Conservation (phyloP, 2,329 filamentous ascomycete genomes). For the Scortechinia acanthostroma region DNA sequence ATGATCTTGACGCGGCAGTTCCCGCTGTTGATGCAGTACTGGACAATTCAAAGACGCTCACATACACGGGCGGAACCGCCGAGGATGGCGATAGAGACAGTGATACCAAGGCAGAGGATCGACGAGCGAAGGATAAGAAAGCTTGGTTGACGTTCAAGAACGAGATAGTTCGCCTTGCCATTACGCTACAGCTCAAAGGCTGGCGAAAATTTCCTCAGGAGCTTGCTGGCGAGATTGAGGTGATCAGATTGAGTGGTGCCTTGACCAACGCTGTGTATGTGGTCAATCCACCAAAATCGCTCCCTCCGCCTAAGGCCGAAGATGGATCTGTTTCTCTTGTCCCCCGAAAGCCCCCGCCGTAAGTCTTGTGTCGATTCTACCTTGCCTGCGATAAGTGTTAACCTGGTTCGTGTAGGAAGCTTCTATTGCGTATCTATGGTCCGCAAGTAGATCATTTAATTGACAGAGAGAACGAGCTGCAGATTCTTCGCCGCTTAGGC, state of each 20-base stretch:
- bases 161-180: conserved; percentile 61
- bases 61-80: conserved; percentile 15
- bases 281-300: conserved; percentile 52
- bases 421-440: conserved; percentile 67
- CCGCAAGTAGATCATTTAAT: conserved; percentile 70
- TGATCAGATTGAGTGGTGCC: conserved; percentile 57
- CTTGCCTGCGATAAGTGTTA: no score
- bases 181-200: conserved; percentile 63
- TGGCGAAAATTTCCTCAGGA: conserved; percentile 61
- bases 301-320: conserved; percentile 26
- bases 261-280: conserved; percentile 71
- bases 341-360: not conserved
- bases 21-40: not conserved
- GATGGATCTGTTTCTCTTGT: not conserved
- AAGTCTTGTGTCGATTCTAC: not conserved
- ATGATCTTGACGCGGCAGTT: conserved; percentile 6
- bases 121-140: conserved; percentile 37
- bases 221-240: conserved; percentile 39
- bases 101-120: not conserved
- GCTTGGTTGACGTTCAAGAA: conserved; percentile 62
- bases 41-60: not conserved
- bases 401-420: conserved; percentile 29
- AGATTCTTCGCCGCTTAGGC: conserved; percentile 59
- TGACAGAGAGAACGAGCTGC: conserved; percentile 62
- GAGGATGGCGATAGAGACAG: not conserved